A percentile compares a stretch with the other conserved stretches of the same genome.
Evolutionary conservation across 1,284 basidiomycete genomes (phyloP).

Genomic region (Apiotrichum gamsii): DNA sequence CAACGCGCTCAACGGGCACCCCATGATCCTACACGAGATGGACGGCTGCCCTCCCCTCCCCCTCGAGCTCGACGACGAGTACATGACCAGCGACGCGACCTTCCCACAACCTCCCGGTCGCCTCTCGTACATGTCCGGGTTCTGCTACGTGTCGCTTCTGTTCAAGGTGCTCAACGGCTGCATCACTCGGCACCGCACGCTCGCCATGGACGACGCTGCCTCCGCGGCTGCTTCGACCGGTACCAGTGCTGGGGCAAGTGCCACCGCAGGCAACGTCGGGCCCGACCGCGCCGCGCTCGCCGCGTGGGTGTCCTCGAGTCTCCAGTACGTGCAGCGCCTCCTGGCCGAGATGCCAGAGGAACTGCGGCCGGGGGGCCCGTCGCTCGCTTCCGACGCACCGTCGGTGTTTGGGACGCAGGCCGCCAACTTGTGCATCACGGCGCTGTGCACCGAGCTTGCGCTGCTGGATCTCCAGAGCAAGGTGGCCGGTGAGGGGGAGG

Average conservation of each 20-base stretch:
- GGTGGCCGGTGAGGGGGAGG: slow-evolving; percentile 16
- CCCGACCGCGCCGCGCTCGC: not conserved
- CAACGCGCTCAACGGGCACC: slow-evolving; percentile 22
- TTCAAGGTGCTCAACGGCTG: slow-evolving; percentile 23
- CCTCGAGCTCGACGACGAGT: slow-evolving; percentile 26
- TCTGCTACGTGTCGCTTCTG: slow-evolving; percentile 12
- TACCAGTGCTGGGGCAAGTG: too few species aligned
- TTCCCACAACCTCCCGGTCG: slow-evolving; percentile 4
- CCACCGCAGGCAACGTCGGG: too few species aligned
- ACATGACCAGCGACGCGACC: not conserved
- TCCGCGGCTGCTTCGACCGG: slow-evolving; percentile 9
- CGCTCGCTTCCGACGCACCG: not conserved
- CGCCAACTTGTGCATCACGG: slow-evolving; percentile 30
- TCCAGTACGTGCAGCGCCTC: slow-evolving; percentile 3
- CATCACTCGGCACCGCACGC: slow-evolving; percentile 22
- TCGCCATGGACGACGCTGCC: slow-evolving; percentile 4
- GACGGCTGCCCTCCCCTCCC: slow-evolving; percentile 25
- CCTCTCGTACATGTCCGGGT: slow-evolving; percentile 22
- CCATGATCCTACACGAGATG: slow-evolving; percentile 13
- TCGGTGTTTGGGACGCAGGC: slow-evolving; percentile 23
- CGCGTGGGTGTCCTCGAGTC: not conserved
- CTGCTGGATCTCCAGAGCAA: slow-evolving; percentile 24
- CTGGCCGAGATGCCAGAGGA: slow-evolving; percentile 10
- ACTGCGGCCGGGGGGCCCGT: slow-evolving; percentile 5
- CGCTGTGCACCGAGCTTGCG: slow-evolving; percentile 24